phyloP scores from a whole-genome alignment of 441 rosid species.

The Erysimum pusillum region DNA sequence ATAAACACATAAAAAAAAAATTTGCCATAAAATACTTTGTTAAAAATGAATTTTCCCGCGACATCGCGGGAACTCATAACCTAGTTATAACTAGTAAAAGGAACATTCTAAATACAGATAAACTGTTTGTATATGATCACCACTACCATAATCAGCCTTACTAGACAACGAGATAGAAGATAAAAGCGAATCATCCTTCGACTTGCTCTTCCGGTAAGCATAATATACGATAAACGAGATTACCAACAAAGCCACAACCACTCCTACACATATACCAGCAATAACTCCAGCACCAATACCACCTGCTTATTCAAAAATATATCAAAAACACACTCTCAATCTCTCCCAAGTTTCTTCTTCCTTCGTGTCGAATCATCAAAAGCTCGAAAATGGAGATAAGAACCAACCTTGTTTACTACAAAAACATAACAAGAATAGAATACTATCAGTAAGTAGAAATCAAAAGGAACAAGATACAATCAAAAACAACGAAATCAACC shows the following conservation, averaged over 20 bases:
- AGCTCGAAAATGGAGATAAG: conserved; percentile 44
- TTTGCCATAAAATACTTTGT: no score
- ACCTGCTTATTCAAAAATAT: conserved; percentile 49
- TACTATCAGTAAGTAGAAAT: conserved; percentile 21
- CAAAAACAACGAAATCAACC: conserved; percentile 10
- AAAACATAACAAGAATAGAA: conserved; percentile 47
- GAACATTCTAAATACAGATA: background rate
- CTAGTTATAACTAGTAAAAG: background rate
- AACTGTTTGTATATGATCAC: background rate
- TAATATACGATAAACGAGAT: conserved; percentile 48
- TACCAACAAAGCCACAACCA: conserved; percentile 46
- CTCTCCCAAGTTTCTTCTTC: conserved; percentile 22
- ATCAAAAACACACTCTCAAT: conserved; percentile 16
- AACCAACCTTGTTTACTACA: conserved; percentile 80
- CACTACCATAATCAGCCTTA: conserved; percentile 54
- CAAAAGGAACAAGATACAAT: conserved; percentile 17
- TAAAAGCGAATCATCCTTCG: conserved; percentile 40
- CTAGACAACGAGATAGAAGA: conserved; percentile 47
- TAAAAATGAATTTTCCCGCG: no score
- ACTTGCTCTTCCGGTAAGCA: conserved; percentile 55
- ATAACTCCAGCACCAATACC: conserved; percentile 61
- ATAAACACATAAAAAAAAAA: no score
- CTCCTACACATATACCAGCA: conserved; percentile 61
- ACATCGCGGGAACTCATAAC: no score
- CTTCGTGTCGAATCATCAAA: conserved; percentile 39